These are phyloP conservation scores for Candida caryicola DNA, from an alignment of 805 yeast species.

Conservation along the genomic window DNA sequence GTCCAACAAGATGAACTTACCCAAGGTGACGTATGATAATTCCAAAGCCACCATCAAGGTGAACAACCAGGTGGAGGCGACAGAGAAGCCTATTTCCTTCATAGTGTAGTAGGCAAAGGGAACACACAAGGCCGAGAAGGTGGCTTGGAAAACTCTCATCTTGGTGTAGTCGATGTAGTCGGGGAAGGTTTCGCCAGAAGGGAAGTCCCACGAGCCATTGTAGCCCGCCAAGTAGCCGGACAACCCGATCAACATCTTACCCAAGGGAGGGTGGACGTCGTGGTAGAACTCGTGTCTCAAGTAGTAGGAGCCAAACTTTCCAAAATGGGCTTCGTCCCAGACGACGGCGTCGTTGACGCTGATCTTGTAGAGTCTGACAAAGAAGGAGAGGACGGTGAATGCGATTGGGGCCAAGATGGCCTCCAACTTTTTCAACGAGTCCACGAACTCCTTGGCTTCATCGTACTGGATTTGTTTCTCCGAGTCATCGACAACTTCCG, in stretches of 20 bases:
- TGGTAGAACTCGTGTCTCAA: slow-evolving; percentile 85
- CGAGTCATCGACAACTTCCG: slow-evolving; percentile 7
- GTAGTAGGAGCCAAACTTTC: slow-evolving; percentile 92
- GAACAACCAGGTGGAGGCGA: slow-evolving; percentile 72
- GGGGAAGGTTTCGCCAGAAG: slow-evolving; percentile 76
- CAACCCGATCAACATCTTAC: slow-evolving; percentile 87
- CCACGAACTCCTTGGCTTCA: slow-evolving; percentile 26
- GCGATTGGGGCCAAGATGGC: slow-evolving; percentile 31
- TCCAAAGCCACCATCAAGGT: slow-evolving; percentile 80
- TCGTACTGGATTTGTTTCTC: slow-evolving; percentile 24
- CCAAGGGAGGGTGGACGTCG: slow-evolving; percentile 97
- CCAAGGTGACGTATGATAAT: slow-evolving; percentile 77
- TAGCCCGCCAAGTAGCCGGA: slow-evolving; percentile 85
- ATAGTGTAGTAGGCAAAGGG: slow-evolving; percentile 86
- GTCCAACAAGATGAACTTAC: slow-evolving; percentile 86
- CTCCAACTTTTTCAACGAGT: slow-evolving; percentile 21
- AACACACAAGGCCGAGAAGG: slow-evolving; percentile 77
- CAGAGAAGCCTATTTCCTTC: slow-evolving; percentile 68
- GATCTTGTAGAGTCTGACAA: slow-evolving; percentile 70
- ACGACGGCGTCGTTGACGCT: slow-evolving; percentile 74
- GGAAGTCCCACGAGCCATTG: slow-evolving; percentile 87
- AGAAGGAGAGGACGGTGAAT: slow-evolving; percentile 35
- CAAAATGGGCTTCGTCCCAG: slow-evolving; percentile 98
- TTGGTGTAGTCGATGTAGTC: slow-evolving; percentile 72
- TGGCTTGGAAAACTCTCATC: slow-evolving; percentile 87